Evolutionary conservation across 108 stramenopile species (phyloP), one percentile per base, ranked within the genome.

Genomic region (Cyclotella cryptica): DNA sequence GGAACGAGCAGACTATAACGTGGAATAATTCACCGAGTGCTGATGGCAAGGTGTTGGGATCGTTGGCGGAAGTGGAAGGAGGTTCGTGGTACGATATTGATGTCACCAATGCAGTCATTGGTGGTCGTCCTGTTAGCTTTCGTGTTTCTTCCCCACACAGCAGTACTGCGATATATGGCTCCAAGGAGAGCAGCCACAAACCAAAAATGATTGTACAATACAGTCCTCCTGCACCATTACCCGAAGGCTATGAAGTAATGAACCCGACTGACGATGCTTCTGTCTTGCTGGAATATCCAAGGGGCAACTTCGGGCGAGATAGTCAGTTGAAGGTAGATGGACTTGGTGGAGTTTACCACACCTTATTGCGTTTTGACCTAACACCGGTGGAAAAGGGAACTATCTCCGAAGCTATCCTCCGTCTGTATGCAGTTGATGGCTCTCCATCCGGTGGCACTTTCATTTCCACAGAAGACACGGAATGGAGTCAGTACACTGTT

Each of bases 51-150:
- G 72, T 81, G n/a, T 29, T 81, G 53, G 80, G 80, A n/a, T 70
- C 73, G 15, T 24, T 81, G 17, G 24, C 51, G 7, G 80, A 81
- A 39, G 72, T 74, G 13, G 80, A 81, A 65, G 61, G 62, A 42
- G 80, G 80, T 0, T 74, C 80, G 27, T 81, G 80, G 80, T 81
- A 81, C 52, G 73, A 81, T 28, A 54, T 81, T 13, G 80, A 81
- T 58, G 80, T 74, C 14, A 81, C 80, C 26, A 69, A 67, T 65
- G 80, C 80, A 46, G 73, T 81, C 66, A 70, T 74, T 22, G 80
- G 80, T 28, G 80, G 80, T 27, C n/a, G 58, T 24, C 63, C 73
- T 35, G 80, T 75, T 17, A 81, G 80, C 59, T 81, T 81, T 53
- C 80, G 80, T 46, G 69, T 81, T 28, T 81, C 80, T 10, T 81